Base-by-base conservation (phyloP, 1,139 yeast species). In the Kodamaea ohmeri region DNA sequence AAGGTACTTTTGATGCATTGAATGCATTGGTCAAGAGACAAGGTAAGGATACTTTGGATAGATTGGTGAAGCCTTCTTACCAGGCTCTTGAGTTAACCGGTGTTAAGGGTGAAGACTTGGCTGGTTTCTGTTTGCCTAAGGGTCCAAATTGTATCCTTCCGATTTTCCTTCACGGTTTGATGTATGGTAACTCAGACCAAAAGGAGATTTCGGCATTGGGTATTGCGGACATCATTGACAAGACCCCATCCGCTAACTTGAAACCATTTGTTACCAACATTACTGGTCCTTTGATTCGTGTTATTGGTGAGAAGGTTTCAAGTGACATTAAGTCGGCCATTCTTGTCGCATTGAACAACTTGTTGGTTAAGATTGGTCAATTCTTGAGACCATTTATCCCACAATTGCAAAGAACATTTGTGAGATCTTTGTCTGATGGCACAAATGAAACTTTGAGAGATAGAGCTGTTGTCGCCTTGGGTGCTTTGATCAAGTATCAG, bases 231-330 rank as follows among this genome's bases (percentile, higher is more conserved):
- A 68, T 92, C 45, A 85, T 90, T 41, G 86, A 83, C 37, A 82
- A 89, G 56, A 87, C 97, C 0, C 95, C 96, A 25, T 80, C 94
- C 4, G 78, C 76, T 22, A 76, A 76, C 50, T 76, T 94, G 62
- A 86, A 81, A 60, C 88, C 96, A 28, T 86, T 83, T 61, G 96
- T 95, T 18, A 92, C 98, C 8, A 81, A 82, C 31, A 87, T 94
- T 48, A 90, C 97, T 25, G 99, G 99, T 65, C 98, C 98, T 34
- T 75, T 94, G 58, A 94, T 94, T 65, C 88, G 99, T 73, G 96
- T 90, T 41, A 87, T 92, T 58, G 98, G 99, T 53, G 99, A 94
- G 63, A 81, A 96, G 60, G 92, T 87, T 49, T 77, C 83, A 22
- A 76, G 95, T 45, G 95, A 88, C 50, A 87, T 92, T 53, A 92